A percentile compares a stretch with the other conserved stretches of the same genome.
Conservation (phyloP, 2,329 filamentous ascomycete genomes). For the Myriosclerotinia curreyana region DNA sequence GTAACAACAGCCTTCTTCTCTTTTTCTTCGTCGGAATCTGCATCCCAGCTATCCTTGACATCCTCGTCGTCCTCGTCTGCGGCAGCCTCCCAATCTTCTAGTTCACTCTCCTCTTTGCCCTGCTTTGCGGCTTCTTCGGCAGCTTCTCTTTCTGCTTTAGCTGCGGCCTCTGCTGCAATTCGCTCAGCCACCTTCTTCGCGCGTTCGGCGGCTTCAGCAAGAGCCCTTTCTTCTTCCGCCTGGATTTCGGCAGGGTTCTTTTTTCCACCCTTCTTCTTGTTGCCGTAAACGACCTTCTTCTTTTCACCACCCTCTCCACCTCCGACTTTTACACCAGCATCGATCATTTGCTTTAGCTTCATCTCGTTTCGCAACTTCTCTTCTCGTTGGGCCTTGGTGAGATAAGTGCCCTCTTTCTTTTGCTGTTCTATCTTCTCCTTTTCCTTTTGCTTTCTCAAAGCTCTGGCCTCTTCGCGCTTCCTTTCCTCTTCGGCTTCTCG, state of each 20-base stretch:
- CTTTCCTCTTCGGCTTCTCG: constrained; percentile 64
- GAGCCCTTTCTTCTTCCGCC: constrained; percentile 72
- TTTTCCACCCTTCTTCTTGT: constrained; percentile 69
- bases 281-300: constrained; percentile 70
- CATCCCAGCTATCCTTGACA: constrained; percentile 95
- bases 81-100: constrained; percentile 84
- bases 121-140: constrained; percentile 54
- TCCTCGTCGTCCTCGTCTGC: constrained; percentile 72
- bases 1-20: constrained; percentile 41
- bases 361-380: constrained; percentile 75
- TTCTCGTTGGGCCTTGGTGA: constrained; percentile 82
- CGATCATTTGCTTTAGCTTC: constrained; percentile 82
- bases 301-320: constrained; percentile 53
- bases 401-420: constrained; percentile 82
- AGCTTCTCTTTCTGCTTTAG: constrained; percentile 58
- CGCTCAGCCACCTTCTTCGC: constrained; percentile 66
- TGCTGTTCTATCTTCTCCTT: constrained; percentile 83
- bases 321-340: constrained; percentile 70
- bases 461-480: constrained; percentile 69
- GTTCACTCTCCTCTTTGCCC: constrained; percentile 55
- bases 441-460: constrained; percentile 78
- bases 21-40: constrained; percentile 68
- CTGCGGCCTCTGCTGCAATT: constrained; percentile 58
- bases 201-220: constrained; percentile 75
- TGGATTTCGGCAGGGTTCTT: constrained; percentile 51